Evolutionary conservation across 2,329 filamentous ascomycete species (phyloP).

Genomic region (Hysterium pulicare): DNA sequence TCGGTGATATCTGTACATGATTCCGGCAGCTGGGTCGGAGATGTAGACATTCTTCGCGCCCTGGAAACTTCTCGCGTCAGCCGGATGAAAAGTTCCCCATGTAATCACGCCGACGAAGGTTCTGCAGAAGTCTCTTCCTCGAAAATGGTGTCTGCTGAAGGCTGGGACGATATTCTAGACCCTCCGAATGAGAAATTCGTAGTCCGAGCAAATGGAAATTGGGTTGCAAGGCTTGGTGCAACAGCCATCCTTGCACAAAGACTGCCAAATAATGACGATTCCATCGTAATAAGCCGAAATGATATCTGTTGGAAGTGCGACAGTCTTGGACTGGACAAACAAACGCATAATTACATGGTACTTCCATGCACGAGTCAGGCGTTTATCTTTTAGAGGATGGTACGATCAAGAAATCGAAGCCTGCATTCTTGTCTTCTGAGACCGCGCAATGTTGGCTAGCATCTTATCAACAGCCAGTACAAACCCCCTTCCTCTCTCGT

Average conservation of each 20-base stretch:
- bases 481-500: too few relatives aligned
- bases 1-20: slow-evolving; percentile 2
- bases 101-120: neutral
- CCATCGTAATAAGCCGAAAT: too few relatives aligned
- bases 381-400: too few relatives aligned
- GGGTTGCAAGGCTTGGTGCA: neutral
- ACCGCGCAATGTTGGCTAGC: too few relatives aligned
- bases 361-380: too few relatives aligned
- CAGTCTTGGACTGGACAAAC: too few relatives aligned
- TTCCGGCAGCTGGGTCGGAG: slow-evolving; percentile 1
- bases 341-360: too few relatives aligned
- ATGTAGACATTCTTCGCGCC: slow-evolving; percentile 2
- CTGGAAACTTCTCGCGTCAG: neutral
- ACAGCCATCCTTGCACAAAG: neutral
- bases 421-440: too few relatives aligned
- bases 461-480: too few relatives aligned
- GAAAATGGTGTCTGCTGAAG: neutral
- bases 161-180: slow-evolving; percentile 5
- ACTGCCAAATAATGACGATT: neutral
- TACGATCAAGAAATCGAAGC: too few relatives aligned
- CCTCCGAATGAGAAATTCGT: neutral
- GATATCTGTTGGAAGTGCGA: too few relatives aligned
- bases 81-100: too few relatives aligned
- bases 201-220: slow-evolving; percentile 1
- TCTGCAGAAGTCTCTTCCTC: neutral